Evolutionary conservation across 768 basidiomycete species (phyloP), one percentile per base, ranked within the genome.

Genomic region (Phaffia tasmanica): DNA sequence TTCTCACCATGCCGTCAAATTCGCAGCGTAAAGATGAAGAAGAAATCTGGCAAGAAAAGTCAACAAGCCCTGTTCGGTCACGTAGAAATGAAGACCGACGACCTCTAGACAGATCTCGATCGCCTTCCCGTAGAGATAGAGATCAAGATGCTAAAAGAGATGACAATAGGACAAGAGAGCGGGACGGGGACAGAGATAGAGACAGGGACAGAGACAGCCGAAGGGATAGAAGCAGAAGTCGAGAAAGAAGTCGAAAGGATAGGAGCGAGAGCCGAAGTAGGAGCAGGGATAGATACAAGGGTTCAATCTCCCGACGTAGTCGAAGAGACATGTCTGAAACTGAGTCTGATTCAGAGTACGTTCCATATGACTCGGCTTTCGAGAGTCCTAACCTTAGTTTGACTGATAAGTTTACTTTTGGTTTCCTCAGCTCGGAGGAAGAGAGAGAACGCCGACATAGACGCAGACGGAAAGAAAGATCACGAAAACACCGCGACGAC

Each of bases 311-410:
- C n/a, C 6, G 48, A 32, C 18, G 46, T 2, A 5, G 11, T 18
- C 2, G 59, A 48, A 32, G 35, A 46, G 63, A 70, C 23, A 46
- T 56, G 30, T 64, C 69, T 55, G 25, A 49, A 14, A 70, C 70
- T 48, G 25, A 48, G 15, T 69, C 67, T 27, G 29, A 35, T 32
- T 66, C 35, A 57, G 63, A 55, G 55, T 48, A 30, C 23, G 63
- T 50, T 30, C 25, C 6, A 11, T 57, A 25, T 16, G 19, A 29
- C 19, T 46, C 11, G 8, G 19, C n/a, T 7, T 25, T 11, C 15
- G 19, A 3, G 23, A 23, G 23, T 15, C n/a, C 11, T 23, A 19
- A 8, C 11, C 27, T 19, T 15, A 19, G 21, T 21, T 9, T 19
- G 21, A 7, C 1, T 32, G 50, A 47, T 47, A 29, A 15, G 23